These are phyloP conservation scores for Candida palmyrensis DNA, from an alignment of 805 yeast species.

Conservation along the genomic window DNA sequence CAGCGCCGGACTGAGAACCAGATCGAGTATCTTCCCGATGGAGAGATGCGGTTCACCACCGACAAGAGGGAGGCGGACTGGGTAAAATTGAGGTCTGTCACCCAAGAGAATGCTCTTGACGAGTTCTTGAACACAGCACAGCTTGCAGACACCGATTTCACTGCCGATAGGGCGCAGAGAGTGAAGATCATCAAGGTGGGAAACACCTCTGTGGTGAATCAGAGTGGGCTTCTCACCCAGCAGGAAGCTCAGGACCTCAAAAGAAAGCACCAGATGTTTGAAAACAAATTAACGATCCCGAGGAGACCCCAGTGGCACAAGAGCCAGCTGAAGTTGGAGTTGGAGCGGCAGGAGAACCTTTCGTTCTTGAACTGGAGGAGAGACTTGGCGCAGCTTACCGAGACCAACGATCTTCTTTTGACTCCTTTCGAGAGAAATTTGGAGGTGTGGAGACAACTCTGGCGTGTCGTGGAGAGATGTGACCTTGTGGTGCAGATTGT, in stretches of 20 bases:
- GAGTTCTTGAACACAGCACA: conserved; percentile 95
- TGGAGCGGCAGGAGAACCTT: conserved; percentile 83
- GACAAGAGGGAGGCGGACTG: conserved; percentile 79
- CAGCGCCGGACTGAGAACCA: conserved; percentile 66
- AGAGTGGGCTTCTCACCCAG: conserved; percentile 48
- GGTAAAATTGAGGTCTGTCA: conserved; percentile 89
- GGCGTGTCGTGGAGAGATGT: conserved; percentile 96
- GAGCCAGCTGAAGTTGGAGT: conserved; percentile 63
- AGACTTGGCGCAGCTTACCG: conserved; percentile 78
- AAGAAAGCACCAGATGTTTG: conserved; percentile 61
- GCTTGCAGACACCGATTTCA: conserved; percentile 91
- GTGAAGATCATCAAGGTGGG: conserved; percentile 82
- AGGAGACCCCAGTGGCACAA: conserved; percentile 86
- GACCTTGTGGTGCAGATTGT: conserved; percentile 95
- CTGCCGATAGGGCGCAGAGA: conserved; percentile 81
- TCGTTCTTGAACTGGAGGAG: conserved; percentile 95
- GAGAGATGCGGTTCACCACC: conserved; percentile 85
- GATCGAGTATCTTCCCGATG: conserved; percentile 72
- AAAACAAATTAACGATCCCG: conserved; percentile 76
- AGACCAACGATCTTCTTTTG: conserved; percentile 74
- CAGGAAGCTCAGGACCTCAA: conserved; percentile 63
- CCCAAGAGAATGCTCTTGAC: conserved; percentile 90
- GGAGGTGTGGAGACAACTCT: conserved; percentile 96
- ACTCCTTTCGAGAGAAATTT: conserved; percentile 97
- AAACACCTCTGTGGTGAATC: conserved; percentile 36